Evolutionary conservation across 176 grass and related monocot species (phyloP).

Genomic region (Ananas comosus): DNA sequence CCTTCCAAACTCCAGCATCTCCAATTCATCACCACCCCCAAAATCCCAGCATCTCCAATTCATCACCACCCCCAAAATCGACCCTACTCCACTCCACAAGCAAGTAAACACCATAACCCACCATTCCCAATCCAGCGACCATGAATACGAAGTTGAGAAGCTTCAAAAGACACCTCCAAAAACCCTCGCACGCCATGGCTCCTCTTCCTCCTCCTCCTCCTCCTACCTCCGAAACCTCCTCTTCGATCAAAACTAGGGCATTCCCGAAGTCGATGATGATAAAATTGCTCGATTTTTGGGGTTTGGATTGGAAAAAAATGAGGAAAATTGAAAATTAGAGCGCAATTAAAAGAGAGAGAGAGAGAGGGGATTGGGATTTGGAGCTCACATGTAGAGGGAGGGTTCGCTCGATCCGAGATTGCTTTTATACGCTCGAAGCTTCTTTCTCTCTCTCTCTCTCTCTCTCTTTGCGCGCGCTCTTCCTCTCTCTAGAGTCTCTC

Average conservation of each 20-base stretch:
- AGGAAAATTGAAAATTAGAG: background rate
- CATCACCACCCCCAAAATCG: constrained; percentile 6
- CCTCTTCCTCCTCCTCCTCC: background rate
- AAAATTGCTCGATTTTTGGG: background rate
- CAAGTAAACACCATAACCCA: constrained; percentile 64
- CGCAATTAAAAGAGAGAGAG: background rate
- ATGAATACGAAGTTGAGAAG: constrained; percentile 63
- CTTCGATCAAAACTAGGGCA: background rate
- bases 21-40: background rate
- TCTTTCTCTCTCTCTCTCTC: background rate
- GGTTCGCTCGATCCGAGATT: no score
- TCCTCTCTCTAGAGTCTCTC: no score
- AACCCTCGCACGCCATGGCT: constrained; percentile 57
- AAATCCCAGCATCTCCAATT: no score
- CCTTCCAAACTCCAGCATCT: constrained; percentile 31
- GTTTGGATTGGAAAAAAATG: background rate
- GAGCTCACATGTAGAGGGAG: background rate
- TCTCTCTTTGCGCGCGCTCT: background rate
- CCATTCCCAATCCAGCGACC: constrained; percentile 55
- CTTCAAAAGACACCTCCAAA: constrained; percentile 67
- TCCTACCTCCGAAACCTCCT: background rate
- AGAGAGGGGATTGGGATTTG: background rate
- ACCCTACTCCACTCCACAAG: constrained; percentile 62
- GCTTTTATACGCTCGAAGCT: no score
- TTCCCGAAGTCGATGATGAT: background rate